phyloP scores from a whole-genome alignment of 2,329 filamentous ascomycete genomes.

The Rhinocladiella similis region DNA sequence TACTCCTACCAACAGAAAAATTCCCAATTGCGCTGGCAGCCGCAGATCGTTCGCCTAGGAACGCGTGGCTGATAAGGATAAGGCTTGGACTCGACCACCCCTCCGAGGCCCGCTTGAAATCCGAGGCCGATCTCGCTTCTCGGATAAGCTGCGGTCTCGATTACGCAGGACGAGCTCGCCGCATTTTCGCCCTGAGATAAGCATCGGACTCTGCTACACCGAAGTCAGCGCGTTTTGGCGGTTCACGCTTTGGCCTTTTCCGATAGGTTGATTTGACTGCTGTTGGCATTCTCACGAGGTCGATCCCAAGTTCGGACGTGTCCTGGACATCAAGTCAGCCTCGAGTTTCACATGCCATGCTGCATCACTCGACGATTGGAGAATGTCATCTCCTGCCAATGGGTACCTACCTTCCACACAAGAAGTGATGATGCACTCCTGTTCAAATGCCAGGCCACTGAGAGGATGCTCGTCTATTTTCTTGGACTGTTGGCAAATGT shows the following conservation, averaged over 20 bases:
- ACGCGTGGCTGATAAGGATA: neutral
- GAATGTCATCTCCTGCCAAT: conserved; percentile 18
- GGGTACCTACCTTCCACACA: conserved; percentile 76
- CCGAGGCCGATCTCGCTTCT: neutral
- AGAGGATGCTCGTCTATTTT: conserved; percentile 81
- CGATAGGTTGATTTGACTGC: conserved; percentile 35
- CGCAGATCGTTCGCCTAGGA: neutral
- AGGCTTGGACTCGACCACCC: too few relatives aligned
- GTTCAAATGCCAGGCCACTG: conserved; percentile 89
- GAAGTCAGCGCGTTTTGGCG: neutral
- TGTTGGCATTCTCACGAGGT: conserved; percentile 50
- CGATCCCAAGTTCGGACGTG: conserved; percentile 75
- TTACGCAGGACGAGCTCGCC: neutral
- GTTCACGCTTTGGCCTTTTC: conserved; percentile 11
- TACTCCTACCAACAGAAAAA: neutral
- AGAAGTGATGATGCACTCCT: conserved; percentile 88
- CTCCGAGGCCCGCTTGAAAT: too few relatives aligned
- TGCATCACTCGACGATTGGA: neutral
- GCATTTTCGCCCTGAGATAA: neutral
- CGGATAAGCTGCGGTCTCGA: neutral
- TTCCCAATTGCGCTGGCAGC: neutral
- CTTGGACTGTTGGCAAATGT: conserved; percentile 63
- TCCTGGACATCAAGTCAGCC: conserved; percentile 48
- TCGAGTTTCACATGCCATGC: neutral
- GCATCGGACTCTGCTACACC: neutral